These are phyloP conservation scores for Guadua angustifolia DNA, from an alignment of 176 grass and related monocot genomes.

Conservation along the genomic window DNA sequence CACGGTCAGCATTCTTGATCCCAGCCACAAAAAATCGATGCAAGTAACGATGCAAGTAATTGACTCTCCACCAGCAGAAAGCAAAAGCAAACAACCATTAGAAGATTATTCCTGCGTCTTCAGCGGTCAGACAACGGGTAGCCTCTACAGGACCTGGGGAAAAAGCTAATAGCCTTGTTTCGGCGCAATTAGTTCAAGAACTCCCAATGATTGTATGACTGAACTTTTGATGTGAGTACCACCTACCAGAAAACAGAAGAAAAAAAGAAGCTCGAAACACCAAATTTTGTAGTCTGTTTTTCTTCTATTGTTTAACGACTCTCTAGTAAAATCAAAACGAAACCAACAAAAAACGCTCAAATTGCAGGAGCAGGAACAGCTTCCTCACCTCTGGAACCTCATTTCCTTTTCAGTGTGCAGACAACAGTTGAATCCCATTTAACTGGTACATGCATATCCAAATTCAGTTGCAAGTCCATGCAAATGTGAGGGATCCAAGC, in stretches of 20 bases:
- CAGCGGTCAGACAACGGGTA: constrained; percentile 39
- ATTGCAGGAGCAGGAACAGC: background rate
- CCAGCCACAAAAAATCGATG: constrained; percentile 16
- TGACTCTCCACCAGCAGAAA: constrained; percentile 33
- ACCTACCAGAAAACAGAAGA: constrained; percentile 8
- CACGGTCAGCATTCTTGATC: constrained; percentile 23
- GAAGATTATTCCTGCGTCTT: constrained; percentile 41
- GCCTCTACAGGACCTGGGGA: constrained; percentile 21
- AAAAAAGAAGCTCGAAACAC: background rate
- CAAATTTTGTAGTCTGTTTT: background rate
- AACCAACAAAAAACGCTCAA: background rate
- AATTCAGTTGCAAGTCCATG: constrained; percentile 38
- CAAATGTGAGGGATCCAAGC: constrained; percentile 39
- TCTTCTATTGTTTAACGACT: background rate
- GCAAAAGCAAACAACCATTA: constrained; percentile 37
- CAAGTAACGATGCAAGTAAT: constrained; percentile 11
- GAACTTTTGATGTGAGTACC: background rate
- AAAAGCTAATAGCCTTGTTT: constrained; percentile 18
- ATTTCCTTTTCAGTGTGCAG: constrained; percentile 5
- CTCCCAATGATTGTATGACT: constrained; percentile 22
- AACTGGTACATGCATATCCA: constrained; percentile 33
- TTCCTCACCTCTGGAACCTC: background rate
- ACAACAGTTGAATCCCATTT: constrained; percentile 1
- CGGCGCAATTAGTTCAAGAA: background rate
- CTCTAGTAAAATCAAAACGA: background rate